phyloP scores from a whole-genome alignment of 768 basidiomycete genomes.

The Russula olivacea region DNA sequence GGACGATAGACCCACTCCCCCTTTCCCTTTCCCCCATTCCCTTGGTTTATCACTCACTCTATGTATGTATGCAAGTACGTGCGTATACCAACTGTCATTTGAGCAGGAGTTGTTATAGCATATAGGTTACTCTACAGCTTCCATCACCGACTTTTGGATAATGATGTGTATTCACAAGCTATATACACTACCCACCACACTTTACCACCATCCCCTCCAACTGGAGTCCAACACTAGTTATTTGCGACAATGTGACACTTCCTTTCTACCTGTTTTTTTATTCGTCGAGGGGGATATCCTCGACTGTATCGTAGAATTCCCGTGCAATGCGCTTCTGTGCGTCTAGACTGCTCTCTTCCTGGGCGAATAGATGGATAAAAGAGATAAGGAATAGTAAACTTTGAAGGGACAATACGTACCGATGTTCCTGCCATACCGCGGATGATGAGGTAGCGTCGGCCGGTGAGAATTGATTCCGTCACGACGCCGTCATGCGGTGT shows the following conservation, averaged over 20 bases:
- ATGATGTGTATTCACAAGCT: constrained; percentile 9
- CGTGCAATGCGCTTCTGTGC: constrained; percentile 75
- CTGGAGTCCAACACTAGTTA: neutral
- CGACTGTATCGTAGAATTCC: constrained; percentile 82
- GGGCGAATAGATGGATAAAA: too few species aligned
- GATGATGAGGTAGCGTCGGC: constrained; percentile 77
- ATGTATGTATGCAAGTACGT: constrained; percentile 13
- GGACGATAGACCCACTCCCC: neutral
- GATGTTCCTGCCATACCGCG: constrained; percentile 57
- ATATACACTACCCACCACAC: neutral
- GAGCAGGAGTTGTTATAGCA: constrained; percentile 7
- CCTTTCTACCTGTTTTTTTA: constrained; percentile 29
- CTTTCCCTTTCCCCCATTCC: neutral
- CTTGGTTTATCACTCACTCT: neutral
- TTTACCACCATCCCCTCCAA: neutral
- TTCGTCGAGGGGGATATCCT: constrained; percentile 43
- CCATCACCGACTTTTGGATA: constrained; percentile 4
- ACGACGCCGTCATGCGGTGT: constrained; percentile 42
- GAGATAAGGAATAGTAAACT: too few species aligned
- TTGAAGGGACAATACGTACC: constrained; percentile 33
- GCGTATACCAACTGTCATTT: constrained; percentile 12
- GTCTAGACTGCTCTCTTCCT: constrained; percentile 58
- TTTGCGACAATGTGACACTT: neutral
- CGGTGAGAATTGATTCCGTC: constrained; percentile 63
- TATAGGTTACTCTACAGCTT: constrained; percentile 11